These are phyloP conservation scores for Theobroma cacao DNA, from an alignment of 345 rosid species.

Conservation along the genomic window DNA sequence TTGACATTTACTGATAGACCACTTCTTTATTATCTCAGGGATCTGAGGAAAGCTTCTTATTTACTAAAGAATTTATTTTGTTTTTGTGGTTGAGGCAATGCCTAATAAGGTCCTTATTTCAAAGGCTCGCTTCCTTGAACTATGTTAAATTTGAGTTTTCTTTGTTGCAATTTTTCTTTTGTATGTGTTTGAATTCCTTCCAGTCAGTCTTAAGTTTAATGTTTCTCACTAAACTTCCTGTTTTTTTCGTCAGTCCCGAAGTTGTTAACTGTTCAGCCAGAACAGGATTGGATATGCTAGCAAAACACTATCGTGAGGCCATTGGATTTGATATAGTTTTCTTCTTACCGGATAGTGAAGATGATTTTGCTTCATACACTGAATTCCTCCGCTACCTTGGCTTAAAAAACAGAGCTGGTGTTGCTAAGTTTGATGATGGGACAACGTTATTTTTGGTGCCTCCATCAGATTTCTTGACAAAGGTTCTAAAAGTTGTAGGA, in stretches of 20 bases:
- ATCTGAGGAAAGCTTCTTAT: background rate
- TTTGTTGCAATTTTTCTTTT: background rate
- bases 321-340: conserved; percentile 75
- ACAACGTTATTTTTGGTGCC: conserved; percentile 88
- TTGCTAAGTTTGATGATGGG: conserved; percentile 88
- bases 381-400: conserved; percentile 93
- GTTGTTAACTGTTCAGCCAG: conserved; percentile 94
- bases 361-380: conserved; percentile 91
- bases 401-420: conserved; percentile 92
- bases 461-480: conserved; percentile 85
- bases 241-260: conserved; percentile 59
- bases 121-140: background rate
- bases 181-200: background rate
- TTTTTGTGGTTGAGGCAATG: background rate
- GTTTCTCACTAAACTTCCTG: background rate
- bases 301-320: conserved; percentile 77
- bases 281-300: conserved; percentile 93
- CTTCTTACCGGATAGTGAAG: conserved; percentile 95
- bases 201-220: background rate
- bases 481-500: conserved; percentile 74
- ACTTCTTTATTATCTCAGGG: background rate
- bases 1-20: background rate
- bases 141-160: background rate
- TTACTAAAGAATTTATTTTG: background rate
- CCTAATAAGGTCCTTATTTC: background rate